Conservation (phyloP, 2,329 filamentous ascomycete species). For the Corynespora cassiicola region DNA sequence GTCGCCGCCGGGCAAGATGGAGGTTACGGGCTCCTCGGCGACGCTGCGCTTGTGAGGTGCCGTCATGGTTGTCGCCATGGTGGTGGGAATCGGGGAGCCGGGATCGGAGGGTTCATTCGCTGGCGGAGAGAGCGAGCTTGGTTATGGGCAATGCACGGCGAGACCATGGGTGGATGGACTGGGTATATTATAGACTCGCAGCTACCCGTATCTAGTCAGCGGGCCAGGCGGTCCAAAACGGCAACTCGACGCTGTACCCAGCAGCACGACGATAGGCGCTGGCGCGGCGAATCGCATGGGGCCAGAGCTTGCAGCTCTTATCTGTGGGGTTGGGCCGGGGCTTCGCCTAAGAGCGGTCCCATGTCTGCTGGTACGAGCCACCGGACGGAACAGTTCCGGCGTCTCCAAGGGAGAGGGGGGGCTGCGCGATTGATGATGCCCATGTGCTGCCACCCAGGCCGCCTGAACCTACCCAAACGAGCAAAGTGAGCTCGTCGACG, state of each 20-base stretch:
- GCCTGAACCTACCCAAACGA: no score
- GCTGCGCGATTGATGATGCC: no score
- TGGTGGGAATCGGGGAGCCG: slow-evolving; percentile 12
- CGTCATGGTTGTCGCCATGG: slow-evolving; percentile 11
- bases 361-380: no score
- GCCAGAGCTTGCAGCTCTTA: no score
- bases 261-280: slow-evolving; percentile 1
- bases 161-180: background rate
- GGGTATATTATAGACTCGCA: background rate
- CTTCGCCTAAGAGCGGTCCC: no score
- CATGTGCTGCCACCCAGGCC: no score
- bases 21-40: slow-evolving; percentile 60
- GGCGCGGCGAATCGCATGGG: slow-evolving; percentile 1
- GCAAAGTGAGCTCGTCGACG: no score
- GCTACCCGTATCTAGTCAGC: slow-evolving; percentile 2
- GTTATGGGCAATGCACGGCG: slow-evolving; percentile 3
- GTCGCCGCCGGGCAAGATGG: slow-evolving; percentile 57
- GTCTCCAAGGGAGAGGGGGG: no score
- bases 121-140: background rate
- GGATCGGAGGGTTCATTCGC: slow-evolving; percentile 14
- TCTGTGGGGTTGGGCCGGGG: no score
- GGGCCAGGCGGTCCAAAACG: slow-evolving; percentile 7
- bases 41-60: slow-evolving; percentile 35
- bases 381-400: no score
- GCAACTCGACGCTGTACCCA: slow-evolving; percentile 11